Evolutionary conservation across 1,284 basidiomycete genomes (phyloP).

Genomic region (Ceratobasidium sp.): DNA sequence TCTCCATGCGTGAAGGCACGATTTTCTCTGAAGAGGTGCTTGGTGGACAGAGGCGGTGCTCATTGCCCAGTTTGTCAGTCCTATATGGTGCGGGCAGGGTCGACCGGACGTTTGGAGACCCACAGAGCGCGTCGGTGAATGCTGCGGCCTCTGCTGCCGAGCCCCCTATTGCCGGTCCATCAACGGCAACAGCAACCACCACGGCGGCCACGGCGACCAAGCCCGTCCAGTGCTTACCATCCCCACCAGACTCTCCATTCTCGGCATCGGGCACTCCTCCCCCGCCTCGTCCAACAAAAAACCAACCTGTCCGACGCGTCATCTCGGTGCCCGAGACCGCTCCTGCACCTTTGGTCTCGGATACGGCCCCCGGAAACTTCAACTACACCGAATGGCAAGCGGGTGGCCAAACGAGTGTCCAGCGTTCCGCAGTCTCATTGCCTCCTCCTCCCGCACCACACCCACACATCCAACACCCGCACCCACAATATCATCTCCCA

Average conservation of each 20-base stretch:
- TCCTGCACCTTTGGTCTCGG: neutral
- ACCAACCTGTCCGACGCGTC: neutral
- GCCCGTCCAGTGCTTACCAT: conserved; percentile 32
- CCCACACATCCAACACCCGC: conserved; percentile 13
- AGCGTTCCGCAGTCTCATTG: neutral
- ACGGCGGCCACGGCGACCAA: neutral
- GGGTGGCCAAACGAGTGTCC: conserved; percentile 9
- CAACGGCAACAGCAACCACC: neutral
- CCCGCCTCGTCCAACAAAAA: neutral
- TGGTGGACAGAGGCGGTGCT: conserved; percentile 35
- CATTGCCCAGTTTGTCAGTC: conserved; percentile 33
- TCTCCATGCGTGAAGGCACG: conserved; percentile 42
- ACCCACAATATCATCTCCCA: neutral
- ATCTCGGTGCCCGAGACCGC: neutral
- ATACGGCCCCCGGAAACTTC: conserved; percentile 6
- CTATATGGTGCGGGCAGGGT: conserved; percentile 19
- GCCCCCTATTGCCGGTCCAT: neutral
- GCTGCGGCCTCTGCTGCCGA: neutral
- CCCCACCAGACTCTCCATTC: conserved; percentile 26
- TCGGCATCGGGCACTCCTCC: conserved; percentile 24
- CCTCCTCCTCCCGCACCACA: conserved; percentile 26
- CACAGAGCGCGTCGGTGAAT: conserved; percentile 6
- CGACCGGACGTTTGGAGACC: conserved; percentile 33
- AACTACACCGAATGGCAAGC: conserved; percentile 36
- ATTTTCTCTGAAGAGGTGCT: conserved; percentile 39